These are phyloP conservation scores for Fistulinella cinereoalba DNA, from an alignment of 1,284 basidiomycete species.

Conservation along the genomic window DNA sequence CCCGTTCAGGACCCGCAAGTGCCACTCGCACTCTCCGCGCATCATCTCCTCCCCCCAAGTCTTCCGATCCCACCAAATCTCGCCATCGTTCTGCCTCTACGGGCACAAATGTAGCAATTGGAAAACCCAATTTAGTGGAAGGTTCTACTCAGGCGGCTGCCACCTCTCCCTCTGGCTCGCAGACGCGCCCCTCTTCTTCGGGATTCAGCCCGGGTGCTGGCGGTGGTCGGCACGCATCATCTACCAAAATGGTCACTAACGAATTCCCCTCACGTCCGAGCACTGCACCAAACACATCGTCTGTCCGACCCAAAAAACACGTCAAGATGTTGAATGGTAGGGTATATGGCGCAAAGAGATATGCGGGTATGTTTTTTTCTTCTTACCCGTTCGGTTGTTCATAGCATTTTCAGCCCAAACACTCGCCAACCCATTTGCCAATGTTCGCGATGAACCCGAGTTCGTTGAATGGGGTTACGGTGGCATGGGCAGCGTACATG, in stretches of 20 bases:
- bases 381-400: background rate
- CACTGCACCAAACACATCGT: slow-evolving; percentile 10
- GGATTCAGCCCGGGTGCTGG: slow-evolving; percentile 26
- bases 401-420: slow-evolving; percentile 12
- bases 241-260: slow-evolving; percentile 7
- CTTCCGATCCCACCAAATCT: slow-evolving; percentile 1
- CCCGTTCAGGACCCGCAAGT: slow-evolving; percentile 35
- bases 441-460: slow-evolving; percentile 57
- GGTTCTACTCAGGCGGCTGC: background rate
- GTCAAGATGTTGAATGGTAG: slow-evolving; percentile 72
- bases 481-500: slow-evolving; percentile 71
- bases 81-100: slow-evolving; percentile 17
- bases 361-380: slow-evolving; percentile 27
- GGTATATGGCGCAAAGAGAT: slow-evolving; percentile 60
- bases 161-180: slow-evolving; percentile 25
- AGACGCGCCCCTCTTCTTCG: slow-evolving; percentile 28
- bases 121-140: slow-evolving; percentile 5
- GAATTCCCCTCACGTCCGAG: slow-evolving; percentile 10
- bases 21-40: slow-evolving; percentile 5
- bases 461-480: slow-evolving; percentile 87
- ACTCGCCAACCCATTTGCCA: slow-evolving; percentile 49
- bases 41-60: slow-evolving; percentile 15
- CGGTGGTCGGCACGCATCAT: slow-evolving; percentile 26
- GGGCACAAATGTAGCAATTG: background rate
- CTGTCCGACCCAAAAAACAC: slow-evolving; percentile 30